Percentiles rank a stretch among this genome's conserved stretches.
These are phyloP conservation scores for Tremellales sp. DNA, from an alignment of 1,284 basidiomycete genomes.

Conservation along the genomic window DNA sequence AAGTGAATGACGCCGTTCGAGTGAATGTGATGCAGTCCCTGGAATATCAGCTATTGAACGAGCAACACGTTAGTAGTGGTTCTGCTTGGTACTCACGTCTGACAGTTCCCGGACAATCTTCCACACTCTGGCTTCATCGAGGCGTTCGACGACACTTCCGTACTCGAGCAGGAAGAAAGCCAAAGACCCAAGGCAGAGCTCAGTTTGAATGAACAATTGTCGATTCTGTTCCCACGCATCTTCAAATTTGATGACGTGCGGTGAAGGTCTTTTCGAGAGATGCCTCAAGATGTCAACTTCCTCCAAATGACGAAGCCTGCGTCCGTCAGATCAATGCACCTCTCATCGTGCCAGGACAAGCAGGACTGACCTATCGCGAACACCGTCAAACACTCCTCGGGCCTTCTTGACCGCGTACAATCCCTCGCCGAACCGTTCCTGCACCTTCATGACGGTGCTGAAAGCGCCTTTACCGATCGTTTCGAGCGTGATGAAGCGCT, in stretches of 20 bases:
- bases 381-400: slow-evolving; percentile 80
- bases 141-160: slow-evolving; percentile 71
- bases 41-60: slow-evolving; percentile 4
- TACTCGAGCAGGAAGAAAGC: slow-evolving; percentile 90
- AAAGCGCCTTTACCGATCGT: slow-evolving; percentile 91
- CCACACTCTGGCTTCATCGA: slow-evolving; percentile 95
- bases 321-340: background rate
- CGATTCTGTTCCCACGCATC: slow-evolving; percentile 97
- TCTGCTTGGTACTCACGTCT: slow-evolving; percentile 67
- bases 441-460: slow-evolving; percentile 87
- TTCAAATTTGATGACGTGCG: slow-evolving; percentile 82
- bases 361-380: slow-evolving; percentile 74
- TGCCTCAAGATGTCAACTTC: slow-evolving; percentile 91
- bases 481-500: slow-evolving; percentile 68
- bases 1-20: slow-evolving; percentile 85
- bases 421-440: slow-evolving; percentile 58
- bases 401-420: slow-evolving; percentile 92
- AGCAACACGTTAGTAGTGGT: slow-evolving; percentile 4
- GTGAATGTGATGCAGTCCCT: slow-evolving; percentile 90
- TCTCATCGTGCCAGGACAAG: too few species aligned
- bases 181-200: slow-evolving; percentile 90
- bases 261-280: slow-evolving; percentile 59
- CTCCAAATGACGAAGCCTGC: slow-evolving; percentile 80
- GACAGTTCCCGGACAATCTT: slow-evolving; percentile 90
- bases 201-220: slow-evolving; percentile 86